Base-by-base conservation (phyloP, 176 grass and related monocot species). In the Saccharum spontaneum region DNA sequence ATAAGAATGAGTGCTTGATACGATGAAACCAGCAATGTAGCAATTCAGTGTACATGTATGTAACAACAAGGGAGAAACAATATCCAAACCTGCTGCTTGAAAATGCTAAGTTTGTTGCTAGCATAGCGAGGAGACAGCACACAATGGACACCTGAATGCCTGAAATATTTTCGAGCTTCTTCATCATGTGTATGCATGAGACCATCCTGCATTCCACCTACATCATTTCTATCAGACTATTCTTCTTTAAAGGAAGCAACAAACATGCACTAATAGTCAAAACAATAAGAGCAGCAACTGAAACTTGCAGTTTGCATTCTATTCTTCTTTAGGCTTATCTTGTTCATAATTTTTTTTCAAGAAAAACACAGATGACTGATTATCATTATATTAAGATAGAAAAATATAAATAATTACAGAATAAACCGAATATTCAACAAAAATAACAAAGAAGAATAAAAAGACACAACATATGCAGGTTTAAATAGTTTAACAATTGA, bases 111-210 rank as follows among this genome's bases (percentile, higher is more conserved):
- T 84, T 98, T 98, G 70, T 81, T 98, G 78, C 96, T 98, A 22
- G 91, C 96, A 83, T 98, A 98, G 52, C 96, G 91, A 26, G 95
- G 96, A 87, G 89, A 80, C 83, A 98, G 76, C 13, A 95, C 91
- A 83, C 96, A 98, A 69, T 95, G 89, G 17, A 98, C 96, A 75
- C 87, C 90, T 49, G 96, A 95, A 88, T 94, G 91, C 83, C 88
- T 94, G 76, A 98, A 98, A 87, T 87, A 98, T 75, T 94, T 98
- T 26, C 89, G 81, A 77, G 96, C 92, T 93, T 95, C 89, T 78
- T 98, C 96, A 71, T 98, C 96, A 81, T 98, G 96, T 71, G 96
- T 98, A 83, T 90, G 85, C 96, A 98, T 98, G 50, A 98, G 84
- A 37, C 96, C 96, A 85, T 98, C 92, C 96, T 98, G 89, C 93